Evolutionary conservation across 768 basidiomycete genomes (phyloP).

Genomic region (Lactarius deliciosus): DNA sequence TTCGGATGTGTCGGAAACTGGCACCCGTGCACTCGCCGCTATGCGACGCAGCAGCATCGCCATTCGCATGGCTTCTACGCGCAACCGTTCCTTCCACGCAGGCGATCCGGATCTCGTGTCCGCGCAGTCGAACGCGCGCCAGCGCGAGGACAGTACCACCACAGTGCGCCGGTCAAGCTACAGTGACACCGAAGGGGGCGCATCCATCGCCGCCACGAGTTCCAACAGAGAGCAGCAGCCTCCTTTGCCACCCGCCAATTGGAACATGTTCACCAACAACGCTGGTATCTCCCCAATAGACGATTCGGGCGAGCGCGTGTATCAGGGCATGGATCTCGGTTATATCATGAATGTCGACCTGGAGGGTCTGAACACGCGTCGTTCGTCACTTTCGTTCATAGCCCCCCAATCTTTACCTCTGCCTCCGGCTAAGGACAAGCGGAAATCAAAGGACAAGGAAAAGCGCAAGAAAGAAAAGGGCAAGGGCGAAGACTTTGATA

Average conservation of each 20-base stretch:
- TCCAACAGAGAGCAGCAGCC: constrained; percentile 15
- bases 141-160: constrained; percentile 19
- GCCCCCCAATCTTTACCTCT: constrained; percentile 19
- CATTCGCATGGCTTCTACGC: constrained; percentile 18
- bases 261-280: constrained; percentile 21
- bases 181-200: background rate
- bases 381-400: constrained; percentile 26
- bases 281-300: constrained; percentile 2
- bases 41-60: constrained; percentile 25
- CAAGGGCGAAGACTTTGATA: constrained; percentile 2
- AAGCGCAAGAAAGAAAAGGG: constrained; percentile 21
- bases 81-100: constrained; percentile 7
- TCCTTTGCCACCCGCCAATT: constrained; percentile 20
- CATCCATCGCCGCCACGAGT: background rate
- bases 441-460: constrained; percentile 21
- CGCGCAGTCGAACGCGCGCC: constrained; percentile 1
- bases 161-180: constrained; percentile 20
- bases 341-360: constrained; percentile 23
- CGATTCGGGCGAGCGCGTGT: constrained; percentile 18
- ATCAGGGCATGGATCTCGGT: constrained; percentile 23
- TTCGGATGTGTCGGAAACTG: constrained; percentile 24
- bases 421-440: constrained; percentile 21
- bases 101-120: constrained; percentile 1
- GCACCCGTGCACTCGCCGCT: constrained; percentile 15
- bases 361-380: constrained; percentile 16